These are phyloP conservation scores for Eucalyptus guilfoylei DNA, from an alignment of 345 rosid genomes.

Conservation along the genomic window DNA sequence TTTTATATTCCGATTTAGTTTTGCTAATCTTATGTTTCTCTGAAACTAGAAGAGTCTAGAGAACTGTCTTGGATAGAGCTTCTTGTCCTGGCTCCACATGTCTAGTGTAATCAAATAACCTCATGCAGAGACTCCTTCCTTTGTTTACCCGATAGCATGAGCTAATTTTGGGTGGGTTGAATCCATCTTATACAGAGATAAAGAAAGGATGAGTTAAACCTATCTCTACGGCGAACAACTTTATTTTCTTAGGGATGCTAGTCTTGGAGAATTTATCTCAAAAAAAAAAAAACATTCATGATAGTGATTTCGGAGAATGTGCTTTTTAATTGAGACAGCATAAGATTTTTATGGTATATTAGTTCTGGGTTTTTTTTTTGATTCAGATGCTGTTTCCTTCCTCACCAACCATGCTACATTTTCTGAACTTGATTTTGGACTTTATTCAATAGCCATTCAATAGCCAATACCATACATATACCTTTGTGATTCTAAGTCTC, in stretches of 20 bases:
- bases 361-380: neutral
- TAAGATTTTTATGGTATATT: neutral
- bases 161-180: neutral
- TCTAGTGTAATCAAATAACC: neutral
- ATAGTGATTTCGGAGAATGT: neutral
- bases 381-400: neutral
- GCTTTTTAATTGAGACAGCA: neutral
- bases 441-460: neutral
- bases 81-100: neutral
- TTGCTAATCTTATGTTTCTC: neutral
- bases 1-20: neutral
- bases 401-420: neutral
- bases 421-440: neutral
- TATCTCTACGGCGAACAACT: neutral
- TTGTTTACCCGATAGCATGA: neutral
- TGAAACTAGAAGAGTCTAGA: neutral
- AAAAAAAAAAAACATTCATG: neutral
- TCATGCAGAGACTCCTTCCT: neutral
- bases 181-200: neutral
- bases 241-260: neutral
- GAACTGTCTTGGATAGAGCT: neutral
- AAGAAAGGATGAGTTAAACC: neutral
- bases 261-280: neutral
- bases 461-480: neutral
- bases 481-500: neutral